These are phyloP conservation scores for Cenococcum geophilum DNA, from an alignment of 495 filamentous ascomycete genomes.

Conservation along the genomic window DNA sequence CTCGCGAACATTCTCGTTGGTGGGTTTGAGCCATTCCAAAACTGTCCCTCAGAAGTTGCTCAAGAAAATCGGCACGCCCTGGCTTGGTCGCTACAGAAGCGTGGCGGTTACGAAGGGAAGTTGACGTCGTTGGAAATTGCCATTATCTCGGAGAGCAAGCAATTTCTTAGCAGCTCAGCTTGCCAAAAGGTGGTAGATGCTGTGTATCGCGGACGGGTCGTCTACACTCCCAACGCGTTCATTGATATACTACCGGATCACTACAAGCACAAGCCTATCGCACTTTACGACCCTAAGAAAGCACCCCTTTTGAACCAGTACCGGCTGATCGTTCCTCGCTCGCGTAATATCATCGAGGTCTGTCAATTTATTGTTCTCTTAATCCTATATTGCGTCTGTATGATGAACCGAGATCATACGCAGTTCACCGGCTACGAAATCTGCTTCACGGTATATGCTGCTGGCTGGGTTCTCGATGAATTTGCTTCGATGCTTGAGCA, in stretches of 20 bases:
- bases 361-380: conserved; percentile 61
- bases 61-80: conserved; percentile 44
- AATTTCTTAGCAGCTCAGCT: conserved; percentile 60
- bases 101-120: conserved; percentile 51
- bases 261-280: conserved; percentile 66
- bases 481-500: conserved; percentile 66
- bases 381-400: conserved; percentile 55
- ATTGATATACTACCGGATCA: conserved; percentile 67
- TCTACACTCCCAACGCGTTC: conserved; percentile 65
- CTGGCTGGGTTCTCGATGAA: conserved; percentile 68
- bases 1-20: conserved; percentile 66
- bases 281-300: conserved; percentile 59
- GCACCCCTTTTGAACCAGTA: conserved; percentile 68
- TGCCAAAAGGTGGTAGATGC: conserved; percentile 65
- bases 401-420: conserved; percentile 50
- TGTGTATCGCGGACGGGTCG: conserved; percentile 59
- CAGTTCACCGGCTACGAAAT: conserved; percentile 50
- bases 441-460: conserved; percentile 57
- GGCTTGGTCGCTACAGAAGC: conserved; percentile 44
- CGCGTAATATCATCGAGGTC: conserved; percentile 60
- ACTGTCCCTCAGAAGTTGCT: conserved; percentile 53
- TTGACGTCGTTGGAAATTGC: conserved; percentile 65
- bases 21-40: conserved; percentile 66
- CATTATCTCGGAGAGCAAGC: conserved; percentile 61
- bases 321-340: conserved; percentile 63